A percentile compares a stretch with the other conserved stretches of the same genome.
phyloP scores from a whole-genome alignment of 164 flowering plant species.

The Cinnamomum chago region DNA sequence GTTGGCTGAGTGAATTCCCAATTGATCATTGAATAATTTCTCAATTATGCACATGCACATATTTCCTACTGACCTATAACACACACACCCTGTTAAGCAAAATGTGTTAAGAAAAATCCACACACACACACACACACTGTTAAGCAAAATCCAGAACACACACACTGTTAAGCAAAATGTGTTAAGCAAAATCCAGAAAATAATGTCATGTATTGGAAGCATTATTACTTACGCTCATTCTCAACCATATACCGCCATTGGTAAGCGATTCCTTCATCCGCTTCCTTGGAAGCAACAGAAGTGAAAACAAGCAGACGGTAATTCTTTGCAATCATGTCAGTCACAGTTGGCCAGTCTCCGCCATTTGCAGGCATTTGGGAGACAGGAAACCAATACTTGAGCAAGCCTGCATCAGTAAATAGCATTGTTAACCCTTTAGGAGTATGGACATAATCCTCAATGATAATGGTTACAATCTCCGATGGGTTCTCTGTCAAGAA shows the following conservation, averaged over 20 bases:
- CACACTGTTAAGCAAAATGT: too few relatives aligned
- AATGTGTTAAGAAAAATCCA: too few relatives aligned
- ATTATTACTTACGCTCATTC: constrained; percentile 66
- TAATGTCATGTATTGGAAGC: neutral
- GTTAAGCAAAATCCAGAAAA: too few relatives aligned
- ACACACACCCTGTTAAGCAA: too few relatives aligned
- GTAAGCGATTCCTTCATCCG: constrained; percentile 86
- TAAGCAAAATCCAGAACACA: too few relatives aligned
- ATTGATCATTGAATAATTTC: too few relatives aligned
- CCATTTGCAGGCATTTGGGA: constrained; percentile 86
- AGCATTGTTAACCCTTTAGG: constrained; percentile 83
- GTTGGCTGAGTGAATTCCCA: too few relatives aligned
- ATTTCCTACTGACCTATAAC: neutral
- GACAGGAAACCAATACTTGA: constrained; percentile 88
- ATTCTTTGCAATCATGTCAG: constrained; percentile 71
- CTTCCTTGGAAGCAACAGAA: constrained; percentile 85
- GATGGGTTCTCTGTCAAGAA: constrained; percentile 68
- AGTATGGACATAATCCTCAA: constrained; percentile 94
- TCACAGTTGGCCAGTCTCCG: constrained; percentile 92
- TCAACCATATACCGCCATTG: constrained; percentile 95
- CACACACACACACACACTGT: too few relatives aligned
- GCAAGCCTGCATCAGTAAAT: constrained; percentile 72
- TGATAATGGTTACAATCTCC: constrained; percentile 89
- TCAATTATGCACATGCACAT: too few relatives aligned
- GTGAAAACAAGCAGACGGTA: constrained; percentile 88